Base-by-base conservation (phyloP, 768 basidiomycete genomes). In the Xerocomellus amylosporus region DNA sequence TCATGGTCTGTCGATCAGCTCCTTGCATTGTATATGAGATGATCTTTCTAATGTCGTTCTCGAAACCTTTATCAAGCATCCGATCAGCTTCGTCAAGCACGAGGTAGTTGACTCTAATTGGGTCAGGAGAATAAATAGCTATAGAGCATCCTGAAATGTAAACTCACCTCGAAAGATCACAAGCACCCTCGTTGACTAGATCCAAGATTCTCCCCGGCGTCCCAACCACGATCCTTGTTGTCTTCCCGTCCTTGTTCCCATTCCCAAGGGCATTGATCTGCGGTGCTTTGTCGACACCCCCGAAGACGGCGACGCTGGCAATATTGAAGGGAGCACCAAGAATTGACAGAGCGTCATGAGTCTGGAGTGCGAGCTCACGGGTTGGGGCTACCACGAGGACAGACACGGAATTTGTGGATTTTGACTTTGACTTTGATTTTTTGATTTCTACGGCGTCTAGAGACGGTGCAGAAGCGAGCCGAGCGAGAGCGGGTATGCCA, bases 21-120 rank as follows among this genome's bases (percentile, higher is more conserved):
- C 80, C 77, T 66, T 83, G 83, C 73, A 85, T 81, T 2, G 87
- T 84, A 52, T 79, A 76, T 8, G 81, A 85, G 57, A 98, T 94
- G 65, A 99, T 98, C 55, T 78, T 83, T 49, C 93, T 79, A 55
- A 98, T 97, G 68, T 98, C 97, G 64, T 98, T 97, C 70, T 99
- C 97, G 68, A 99, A 99, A 0, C 96, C 97, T 71, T 89, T 93
- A 70, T 98, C 97, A 46, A 99, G 78, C 96, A 98, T 98, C 47
- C 96, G 81, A 74, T 98, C 96, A 7, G 97, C 97, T 75, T 99
- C 97, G 67, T 99, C 97, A 56, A 99, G 76, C 10, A 98, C 96
- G 20, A 98, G 77, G 73, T 95, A 99, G 40, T 84, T 77, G 14
- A 98, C 93, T 28, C 90, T 93, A 58, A 24, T 37, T 26, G 20